Base-by-base conservation (phyloP, 2,329 filamentous ascomycete species). In the Apiospora kogelbergensis region DNA sequence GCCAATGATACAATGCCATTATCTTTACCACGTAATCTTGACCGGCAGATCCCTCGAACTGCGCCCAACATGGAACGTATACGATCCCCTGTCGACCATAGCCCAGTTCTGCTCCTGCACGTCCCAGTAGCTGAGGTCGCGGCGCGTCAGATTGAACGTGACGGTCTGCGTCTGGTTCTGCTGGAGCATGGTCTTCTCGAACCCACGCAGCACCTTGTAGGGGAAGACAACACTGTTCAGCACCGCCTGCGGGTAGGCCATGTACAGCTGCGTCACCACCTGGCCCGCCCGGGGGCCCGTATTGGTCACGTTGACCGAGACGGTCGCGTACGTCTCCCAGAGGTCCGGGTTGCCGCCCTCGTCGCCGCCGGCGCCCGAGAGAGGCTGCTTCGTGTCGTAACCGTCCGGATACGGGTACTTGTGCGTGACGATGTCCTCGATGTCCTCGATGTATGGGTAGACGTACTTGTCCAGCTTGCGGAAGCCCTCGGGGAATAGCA, bases 111-210 rank as follows among this genome's bases (percentile, higher is more conserved):
- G 91, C 48, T 81, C 77, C 6, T 81, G 78, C 0, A 88, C 85
- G 76, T 92, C 90, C 92, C 92, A 94, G 63, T 92, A 90, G 72
- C 91, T 93, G 68, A 94, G 68, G 76, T 94, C 92, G 74, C 90
- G 88, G 68, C 92, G 85, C 7, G 86, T 92, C 68, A 94, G 73
- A 0, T 82, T 80, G 73, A 94, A 83, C 24, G 84, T 82, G 0
- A 93, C 85, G 0, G 80, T 84, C 68, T 79, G 78, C 3, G 79
- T 84, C 75, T 89, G 82, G 0, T 88, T 89, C 0, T 85, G 82
- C 4, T 84, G 80, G 20, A 94, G 78, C 33, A 81, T 78, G 2
- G 92, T 81, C 82, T 94, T 94, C 71, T 91, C 89, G 75, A 94
- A 94, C 40, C 91, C 91, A 17, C 92, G 86, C 24, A 94, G 83